Base-by-base conservation (phyloP, 2,329 filamentous ascomycete genomes). In the Phaeosphaeria sp. region DNA sequence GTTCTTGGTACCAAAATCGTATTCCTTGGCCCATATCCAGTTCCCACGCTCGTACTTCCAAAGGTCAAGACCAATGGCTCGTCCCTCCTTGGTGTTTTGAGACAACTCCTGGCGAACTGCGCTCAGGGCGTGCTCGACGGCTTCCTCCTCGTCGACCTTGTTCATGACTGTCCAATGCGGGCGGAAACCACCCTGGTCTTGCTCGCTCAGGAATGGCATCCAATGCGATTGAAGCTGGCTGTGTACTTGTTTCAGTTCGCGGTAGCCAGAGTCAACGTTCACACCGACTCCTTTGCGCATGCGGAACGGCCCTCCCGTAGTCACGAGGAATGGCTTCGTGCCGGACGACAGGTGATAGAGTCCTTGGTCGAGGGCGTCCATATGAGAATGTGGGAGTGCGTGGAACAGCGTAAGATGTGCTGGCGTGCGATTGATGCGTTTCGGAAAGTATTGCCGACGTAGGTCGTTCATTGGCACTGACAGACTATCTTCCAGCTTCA, bases 81-180 rank as follows among this genome's bases (percentile, higher is more conserved):
- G 64, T 0, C 79, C 79, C 30, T 67, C 65, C 51, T 73, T 68
- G 3, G 66, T 66, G 25, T 74, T 64, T 39, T 69, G 65, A 15
- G 65, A 69, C 65, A 80, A 11, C 17, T 66, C 69, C 27, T 63
- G 56, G 33, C 68, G 58, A 20, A 80, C 64, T 17, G 78, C 74
- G 8, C 72, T 67, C 51, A 78, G 75, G n/a, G 78, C 75, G 18
- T 68, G 64, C 21, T 68, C 56, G 0, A 81, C 77, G 45, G 73
- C 74, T 15, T 65, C 61, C 52, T 78, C 74, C n/a, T 80, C 77
- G 40, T 78, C 74, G 2, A 79, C 79, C 60, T 81, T 81, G 55
- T 81, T 81, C 80, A 81, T 81, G 17, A 81, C 73, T 11, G 79
- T 82, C 71, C 79, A 82, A 51, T 81, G 80, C 8, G 78, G 73